Evolutionary conservation across 2,329 filamentous ascomycete genomes (phyloP).

Genomic region (Phialophora tarda): DNA sequence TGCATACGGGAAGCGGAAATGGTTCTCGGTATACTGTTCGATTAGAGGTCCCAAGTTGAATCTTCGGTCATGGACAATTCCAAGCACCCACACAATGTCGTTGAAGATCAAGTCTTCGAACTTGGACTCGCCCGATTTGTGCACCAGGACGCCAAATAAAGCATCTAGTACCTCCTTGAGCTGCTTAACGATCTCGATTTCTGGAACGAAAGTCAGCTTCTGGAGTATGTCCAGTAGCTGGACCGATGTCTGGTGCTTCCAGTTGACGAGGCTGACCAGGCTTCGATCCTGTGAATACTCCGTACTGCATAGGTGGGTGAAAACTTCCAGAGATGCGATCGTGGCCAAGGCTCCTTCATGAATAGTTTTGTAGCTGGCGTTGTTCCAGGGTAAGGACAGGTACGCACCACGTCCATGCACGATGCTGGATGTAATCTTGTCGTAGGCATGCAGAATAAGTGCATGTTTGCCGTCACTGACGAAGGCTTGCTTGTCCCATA

Average conservation of each 20-base stretch:
- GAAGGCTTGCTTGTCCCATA: constrained; percentile 93
- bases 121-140: constrained; percentile 88
- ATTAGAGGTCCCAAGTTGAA: constrained; percentile 92
- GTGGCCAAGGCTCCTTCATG: constrained; percentile 74
- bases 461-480: constrained; percentile 82
- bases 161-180: constrained; percentile 87
- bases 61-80: constrained; percentile 90
- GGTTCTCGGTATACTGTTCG: constrained; percentile 84
- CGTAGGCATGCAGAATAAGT: constrained; percentile 84
- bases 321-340: constrained; percentile 76
- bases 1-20: constrained; percentile 92
- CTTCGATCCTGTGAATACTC: constrained; percentile 90
- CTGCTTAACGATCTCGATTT: constrained; percentile 97
- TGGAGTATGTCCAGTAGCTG: constrained; percentile 76
- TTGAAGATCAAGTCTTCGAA: constrained; percentile 93
- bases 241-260: constrained; percentile 76
- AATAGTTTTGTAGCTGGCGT: constrained; percentile 55
- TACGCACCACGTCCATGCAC: constrained; percentile 81
- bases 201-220: constrained; percentile 88
- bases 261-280: constrained; percentile 81
- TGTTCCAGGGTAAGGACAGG: constrained; percentile 78
- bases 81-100: constrained; percentile 83
- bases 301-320: constrained; percentile 92
- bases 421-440: constrained; percentile 81
- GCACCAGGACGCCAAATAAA: constrained; percentile 87